phyloP scores from a whole-genome alignment of 2,329 filamentous ascomycete species.

The Chaetomiaceae sp. region DNA sequence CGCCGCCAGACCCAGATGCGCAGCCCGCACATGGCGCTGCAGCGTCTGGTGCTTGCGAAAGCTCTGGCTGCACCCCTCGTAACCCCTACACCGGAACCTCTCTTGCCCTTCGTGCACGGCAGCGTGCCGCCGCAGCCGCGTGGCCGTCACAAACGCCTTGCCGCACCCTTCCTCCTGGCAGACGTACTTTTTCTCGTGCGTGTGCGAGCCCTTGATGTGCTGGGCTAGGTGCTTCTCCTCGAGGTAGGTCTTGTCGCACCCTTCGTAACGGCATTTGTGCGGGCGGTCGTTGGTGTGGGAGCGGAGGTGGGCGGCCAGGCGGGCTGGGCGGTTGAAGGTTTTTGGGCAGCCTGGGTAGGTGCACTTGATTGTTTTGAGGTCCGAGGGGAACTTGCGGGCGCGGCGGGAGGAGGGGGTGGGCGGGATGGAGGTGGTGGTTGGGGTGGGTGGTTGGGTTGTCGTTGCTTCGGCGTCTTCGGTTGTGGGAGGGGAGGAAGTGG shows the following conservation, averaged over 20 bases:
- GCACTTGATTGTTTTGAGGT: slow-evolving; percentile 73
- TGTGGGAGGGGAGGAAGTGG: neutral
- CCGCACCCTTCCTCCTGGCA: slow-evolving; percentile 71
- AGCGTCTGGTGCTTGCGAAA: slow-evolving; percentile 88
- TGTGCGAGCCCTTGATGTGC: slow-evolving; percentile 80
- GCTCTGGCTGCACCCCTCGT: slow-evolving; percentile 65
- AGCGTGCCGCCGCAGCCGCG: slow-evolving; percentile 70
- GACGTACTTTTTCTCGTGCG: slow-evolving; percentile 61
- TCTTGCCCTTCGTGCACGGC: slow-evolving; percentile 75
- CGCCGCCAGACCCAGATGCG: slow-evolving; percentile 67
- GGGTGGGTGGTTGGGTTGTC: slow-evolving; percentile 9
- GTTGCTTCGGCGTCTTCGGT: neutral
- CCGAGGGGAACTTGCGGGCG: slow-evolving; percentile 58
- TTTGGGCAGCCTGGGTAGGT: slow-evolving; percentile 70
- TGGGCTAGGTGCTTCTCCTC: slow-evolving; percentile 82
- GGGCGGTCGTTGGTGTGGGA: slow-evolving; percentile 83
- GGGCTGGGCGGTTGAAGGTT: slow-evolving; percentile 81
- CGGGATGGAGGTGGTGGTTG: slow-evolving; percentile 19
- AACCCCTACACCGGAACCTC: slow-evolving; percentile 67
- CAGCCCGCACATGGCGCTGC: slow-evolving; percentile 72
- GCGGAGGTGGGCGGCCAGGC: slow-evolving; percentile 73
- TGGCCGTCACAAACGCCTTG: slow-evolving; percentile 78
- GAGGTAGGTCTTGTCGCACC: slow-evolving; percentile 78
- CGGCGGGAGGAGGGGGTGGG: slow-evolving; percentile 30
- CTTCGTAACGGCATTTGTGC: slow-evolving; percentile 64